Conservation (phyloP, 2,329 filamentous ascomycete species). For the Colletotrichum sublineola region DNA sequence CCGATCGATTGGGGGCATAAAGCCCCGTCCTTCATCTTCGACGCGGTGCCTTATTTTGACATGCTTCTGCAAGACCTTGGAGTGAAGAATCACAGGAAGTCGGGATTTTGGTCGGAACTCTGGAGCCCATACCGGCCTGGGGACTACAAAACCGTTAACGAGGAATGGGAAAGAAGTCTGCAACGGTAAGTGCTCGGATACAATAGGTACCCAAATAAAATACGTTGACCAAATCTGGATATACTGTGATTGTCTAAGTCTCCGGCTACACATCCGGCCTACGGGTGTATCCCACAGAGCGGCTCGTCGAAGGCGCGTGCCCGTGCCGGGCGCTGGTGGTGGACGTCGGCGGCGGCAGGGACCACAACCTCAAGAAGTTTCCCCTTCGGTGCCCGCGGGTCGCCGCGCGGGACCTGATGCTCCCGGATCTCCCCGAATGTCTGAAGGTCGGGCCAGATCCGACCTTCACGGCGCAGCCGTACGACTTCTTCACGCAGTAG, state of each 20-base stretch:
- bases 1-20: constrained; percentile 73
- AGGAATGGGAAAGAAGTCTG: constrained; percentile 59
- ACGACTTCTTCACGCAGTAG: constrained; percentile 57
- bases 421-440: constrained; percentile 53
- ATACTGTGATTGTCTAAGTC: too few relatives aligned
- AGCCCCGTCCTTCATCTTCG: constrained; percentile 80
- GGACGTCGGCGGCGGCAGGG: constrained; percentile 54
- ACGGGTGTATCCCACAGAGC: constrained; percentile 39
- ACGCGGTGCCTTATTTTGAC: constrained; percentile 80
- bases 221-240: too few relatives aligned
- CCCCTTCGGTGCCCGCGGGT: constrained; percentile 46
- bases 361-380: constrained; percentile 54
- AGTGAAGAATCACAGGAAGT: constrained; percentile 67
- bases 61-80: constrained; percentile 75
- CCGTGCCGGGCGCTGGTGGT: constrained; percentile 49
- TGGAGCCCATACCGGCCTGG: constrained; percentile 69
- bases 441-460: constrained; percentile 45
- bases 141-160: constrained; percentile 68
- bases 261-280: too few relatives aligned
- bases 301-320: constrained; percentile 47
- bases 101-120: constrained; percentile 62
- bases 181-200: too few relatives aligned
- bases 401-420: constrained; percentile 47
- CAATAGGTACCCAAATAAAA: too few relatives aligned
- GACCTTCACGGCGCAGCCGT: constrained; percentile 48